phyloP scores from a whole-genome alignment of 371 early-diverging fungal species.

The Nosema granulosis region DNA sequence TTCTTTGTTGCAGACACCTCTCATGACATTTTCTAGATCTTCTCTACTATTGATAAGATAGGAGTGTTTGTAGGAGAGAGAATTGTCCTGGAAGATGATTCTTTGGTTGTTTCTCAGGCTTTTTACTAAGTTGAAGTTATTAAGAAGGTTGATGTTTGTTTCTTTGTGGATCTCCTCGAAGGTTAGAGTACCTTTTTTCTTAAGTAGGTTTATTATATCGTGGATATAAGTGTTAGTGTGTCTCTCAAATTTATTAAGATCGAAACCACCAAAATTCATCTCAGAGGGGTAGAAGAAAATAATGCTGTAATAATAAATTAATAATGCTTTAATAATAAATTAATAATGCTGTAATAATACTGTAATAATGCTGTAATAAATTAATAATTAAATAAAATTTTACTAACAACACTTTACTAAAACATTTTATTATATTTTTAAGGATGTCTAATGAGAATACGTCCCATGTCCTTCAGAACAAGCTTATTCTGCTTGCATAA shows the following conservation, averaged over 20 bases:
- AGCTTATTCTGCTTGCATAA: constrained; percentile 65
- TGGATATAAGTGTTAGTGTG: constrained; percentile 67
- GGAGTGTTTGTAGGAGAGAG: constrained; percentile 59
- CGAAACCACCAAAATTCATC: constrained; percentile 15
- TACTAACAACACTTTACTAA: no score
- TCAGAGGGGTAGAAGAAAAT: no score
- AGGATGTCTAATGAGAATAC: constrained; percentile 58
- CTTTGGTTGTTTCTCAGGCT: constrained; percentile 63
- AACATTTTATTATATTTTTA: constrained; percentile 29
- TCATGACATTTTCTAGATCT: constrained; percentile 62
- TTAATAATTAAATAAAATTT: no score
- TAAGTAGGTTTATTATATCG: constrained; percentile 59
- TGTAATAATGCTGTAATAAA: no score
- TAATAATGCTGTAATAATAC: no score
- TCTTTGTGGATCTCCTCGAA: constrained; percentile 61
- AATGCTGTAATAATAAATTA: no score
- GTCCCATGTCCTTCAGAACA: constrained; percentile 57
- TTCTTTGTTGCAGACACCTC: constrained; percentile 46
- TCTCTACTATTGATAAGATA: constrained; percentile 62
- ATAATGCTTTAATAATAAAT: no score
- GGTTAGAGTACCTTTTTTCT: constrained; percentile 42
- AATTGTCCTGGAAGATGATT: constrained; percentile 52
- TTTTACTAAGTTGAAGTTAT: constrained; percentile 50
- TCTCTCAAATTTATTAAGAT: constrained; percentile 22
- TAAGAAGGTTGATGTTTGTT: constrained; percentile 57